Base-by-base conservation (phyloP, 2,329 filamentous ascomycete species). In the Curvularia verruculosa region DNA sequence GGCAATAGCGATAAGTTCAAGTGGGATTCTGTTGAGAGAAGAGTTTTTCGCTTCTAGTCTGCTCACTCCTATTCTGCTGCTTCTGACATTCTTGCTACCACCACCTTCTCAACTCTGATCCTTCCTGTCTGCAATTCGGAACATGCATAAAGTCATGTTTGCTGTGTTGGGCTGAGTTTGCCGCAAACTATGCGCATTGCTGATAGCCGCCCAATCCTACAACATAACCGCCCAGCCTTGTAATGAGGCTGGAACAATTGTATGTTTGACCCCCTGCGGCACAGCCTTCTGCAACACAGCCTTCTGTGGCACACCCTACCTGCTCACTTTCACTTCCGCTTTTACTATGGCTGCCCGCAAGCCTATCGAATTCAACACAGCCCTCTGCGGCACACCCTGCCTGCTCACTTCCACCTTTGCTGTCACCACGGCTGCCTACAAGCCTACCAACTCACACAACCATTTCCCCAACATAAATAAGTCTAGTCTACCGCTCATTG, bases 341-440 rank as follows among this genome's bases (percentile, higher is more conserved):
- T 5, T 28, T 9, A 28, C 26, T n/a, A n/a, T n/a, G 29, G 21
- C 15, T 49, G 46, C 21, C 46, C 40, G 44, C 44, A 47, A 13
- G 23, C 41, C 13, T n/a, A n/a, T n/a, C n/a, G n/a, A n/a, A n/a
- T n/a, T n/a, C n/a, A n/a, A n/a, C n/a, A n/a, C n/a, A n/a, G n/a
- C n/a, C n/a, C n/a, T n/a, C n/a, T n/a, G n/a, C n/a, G n/a, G n/a
- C n/a, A n/a, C n/a, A n/a, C n/a, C 18, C 28, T 13, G 21, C 5
- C 12, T 23, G 15, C 15, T 34, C 50, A 18, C 37, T 13, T n/a
- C 49, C 23, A 40, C 19, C 29, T 2, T 15, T n/a, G n/a, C n/a
- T n/a, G n/a, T n/a, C n/a, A n/a, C n/a, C n/a, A n/a, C n/a, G 29
- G 21, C 15, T 49, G 46, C 21, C 46, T 49, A 28, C 45, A 47